These are phyloP conservation scores for Angophora floribunda DNA, from an alignment of 345 rosid species.

Conservation along the genomic window DNA sequence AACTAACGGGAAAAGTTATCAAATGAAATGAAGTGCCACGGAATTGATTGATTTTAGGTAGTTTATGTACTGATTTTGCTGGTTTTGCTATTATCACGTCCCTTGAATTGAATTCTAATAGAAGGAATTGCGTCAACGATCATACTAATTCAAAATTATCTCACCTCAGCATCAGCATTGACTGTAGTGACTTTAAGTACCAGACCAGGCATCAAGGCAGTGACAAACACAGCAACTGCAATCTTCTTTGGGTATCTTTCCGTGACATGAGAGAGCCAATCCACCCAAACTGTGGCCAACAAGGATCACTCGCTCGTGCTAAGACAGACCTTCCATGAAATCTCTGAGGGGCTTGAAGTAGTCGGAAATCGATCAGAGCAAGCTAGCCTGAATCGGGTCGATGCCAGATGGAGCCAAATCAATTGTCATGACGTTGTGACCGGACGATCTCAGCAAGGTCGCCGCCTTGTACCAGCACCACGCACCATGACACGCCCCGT, in stretches of 20 bases:
- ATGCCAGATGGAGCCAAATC: constrained; percentile 25
- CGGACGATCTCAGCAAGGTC: constrained; percentile 6
- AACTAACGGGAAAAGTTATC: not conserved
- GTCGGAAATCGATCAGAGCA: constrained; percentile 6
- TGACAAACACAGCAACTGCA: constrained; percentile 7
- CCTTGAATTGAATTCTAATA: not conserved
- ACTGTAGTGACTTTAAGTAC: constrained; percentile 12
- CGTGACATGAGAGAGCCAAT: constrained; percentile 24
- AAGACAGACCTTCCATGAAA: constrained; percentile 6
- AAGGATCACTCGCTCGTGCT: constrained; percentile 11
- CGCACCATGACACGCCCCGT: constrained; percentile 23
- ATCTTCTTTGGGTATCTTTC: constrained; percentile 15
- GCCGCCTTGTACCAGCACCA: constrained; percentile 29
- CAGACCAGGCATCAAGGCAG: constrained; percentile 28
- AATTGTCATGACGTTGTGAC: constrained; percentile 13
- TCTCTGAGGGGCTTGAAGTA: constrained; percentile 7
- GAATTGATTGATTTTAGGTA: not conserved
- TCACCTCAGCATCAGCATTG: constrained; percentile 7
- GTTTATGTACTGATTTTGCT: not conserved
- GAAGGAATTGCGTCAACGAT: not conserved
- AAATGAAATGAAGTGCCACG: not conserved
- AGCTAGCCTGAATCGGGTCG: not conserved
- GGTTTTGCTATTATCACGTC: not conserved
- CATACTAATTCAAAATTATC: not conserved
- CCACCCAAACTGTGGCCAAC: constrained; percentile 32